Base-by-base conservation (phyloP, 139 green algal genomes). In the Astrephomene gubernaculifera region DNA sequence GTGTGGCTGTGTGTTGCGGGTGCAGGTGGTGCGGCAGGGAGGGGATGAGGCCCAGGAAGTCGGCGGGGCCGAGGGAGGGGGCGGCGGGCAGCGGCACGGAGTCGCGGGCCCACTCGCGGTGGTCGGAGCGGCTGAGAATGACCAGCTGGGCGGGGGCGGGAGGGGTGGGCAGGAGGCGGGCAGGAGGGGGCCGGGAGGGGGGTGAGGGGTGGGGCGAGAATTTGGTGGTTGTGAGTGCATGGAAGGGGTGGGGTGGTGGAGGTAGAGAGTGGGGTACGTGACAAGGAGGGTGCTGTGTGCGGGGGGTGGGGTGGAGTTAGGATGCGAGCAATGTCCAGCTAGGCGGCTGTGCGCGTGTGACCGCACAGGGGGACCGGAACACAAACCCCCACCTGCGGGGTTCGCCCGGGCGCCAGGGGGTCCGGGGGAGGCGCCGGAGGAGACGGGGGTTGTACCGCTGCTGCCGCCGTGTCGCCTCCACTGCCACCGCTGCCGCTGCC, bases 1-100 rank as follows among this genome's bases (percentile, higher is more conserved):
- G 63, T n/a, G 2, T 68, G 44, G 27, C 29, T 33, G 54, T 4
- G 86, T n/a, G n/a, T 36, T 36, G 82, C 14, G n/a, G 44, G 31
- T 33, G 35, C 25, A 52, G 63, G 61, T 75, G 64, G 33, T 76
- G 79, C 39, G 79, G 63, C 63, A 85, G 29, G 4, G 87, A 91
- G 2, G 90, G 90, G 53, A 90, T 80, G 17, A 91, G 71, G 33
- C 73, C 73, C 49, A 69, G n/a, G 43, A 87, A 92, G 39, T 90
- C 82, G 25, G 39, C 38, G 0, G 60, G 76, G 10, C 52, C 76
- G 52, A 29, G 36, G 57, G 60, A 29, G n/a, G 39, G 60, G 1
- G 76, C 41, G 0, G 41, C 75, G 54, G 33, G 74, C 76, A 83
- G 76, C 24, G 61, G 76, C 44, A 83, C 60, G 2, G 76, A 25